A percentile compares a stretch with the other conserved stretches of the same genome.
Conservation (phyloP, 2,329 filamentous ascomycete species). For the Chrysosporium queenslandicum region DNA sequence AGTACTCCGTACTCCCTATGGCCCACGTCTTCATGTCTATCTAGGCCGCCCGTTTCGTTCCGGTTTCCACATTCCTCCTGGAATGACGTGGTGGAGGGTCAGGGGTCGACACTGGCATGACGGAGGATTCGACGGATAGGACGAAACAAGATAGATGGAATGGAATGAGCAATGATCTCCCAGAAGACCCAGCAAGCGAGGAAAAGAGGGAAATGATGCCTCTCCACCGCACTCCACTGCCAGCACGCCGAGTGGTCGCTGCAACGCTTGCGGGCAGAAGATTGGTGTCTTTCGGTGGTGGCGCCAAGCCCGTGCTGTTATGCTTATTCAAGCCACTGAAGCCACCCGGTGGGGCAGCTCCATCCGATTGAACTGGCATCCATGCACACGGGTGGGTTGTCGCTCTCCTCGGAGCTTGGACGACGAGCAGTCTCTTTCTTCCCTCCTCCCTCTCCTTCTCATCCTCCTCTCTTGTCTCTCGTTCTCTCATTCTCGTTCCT, state of each 20-base stretch:
- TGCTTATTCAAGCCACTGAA: conserved; percentile 4
- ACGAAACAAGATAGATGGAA: neutral
- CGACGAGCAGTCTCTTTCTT: neutral
- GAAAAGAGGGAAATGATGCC: too few relatives aligned
- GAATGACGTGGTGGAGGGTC: neutral
- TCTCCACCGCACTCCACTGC: too few relatives aligned
- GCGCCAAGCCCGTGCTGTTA: neutral
- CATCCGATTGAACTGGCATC: neutral
- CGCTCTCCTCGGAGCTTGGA: conserved; percentile 2
- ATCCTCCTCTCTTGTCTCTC: neutral
- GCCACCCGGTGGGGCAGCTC: neutral
- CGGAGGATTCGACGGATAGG: neutral
- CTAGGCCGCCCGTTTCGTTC: neutral
- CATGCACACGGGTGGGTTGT: too few relatives aligned
- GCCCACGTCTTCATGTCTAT: too few relatives aligned
- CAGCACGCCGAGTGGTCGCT: neutral
- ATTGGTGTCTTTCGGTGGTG: too few relatives aligned
- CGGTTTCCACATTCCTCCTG: neutral
- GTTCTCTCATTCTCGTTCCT: neutral
- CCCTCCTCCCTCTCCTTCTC: neutral
- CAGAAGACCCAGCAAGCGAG: too few relatives aligned
- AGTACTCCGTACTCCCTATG: too few relatives aligned
- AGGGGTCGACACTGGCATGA: neutral
- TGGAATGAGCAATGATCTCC: neutral
- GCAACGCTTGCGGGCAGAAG: neutral